Percentiles rank a stretch among this genome's conserved stretches.
Conservation (phyloP, 768 basidiomycete genomes). For the Rhodotorula kratochvilovae region DNA sequence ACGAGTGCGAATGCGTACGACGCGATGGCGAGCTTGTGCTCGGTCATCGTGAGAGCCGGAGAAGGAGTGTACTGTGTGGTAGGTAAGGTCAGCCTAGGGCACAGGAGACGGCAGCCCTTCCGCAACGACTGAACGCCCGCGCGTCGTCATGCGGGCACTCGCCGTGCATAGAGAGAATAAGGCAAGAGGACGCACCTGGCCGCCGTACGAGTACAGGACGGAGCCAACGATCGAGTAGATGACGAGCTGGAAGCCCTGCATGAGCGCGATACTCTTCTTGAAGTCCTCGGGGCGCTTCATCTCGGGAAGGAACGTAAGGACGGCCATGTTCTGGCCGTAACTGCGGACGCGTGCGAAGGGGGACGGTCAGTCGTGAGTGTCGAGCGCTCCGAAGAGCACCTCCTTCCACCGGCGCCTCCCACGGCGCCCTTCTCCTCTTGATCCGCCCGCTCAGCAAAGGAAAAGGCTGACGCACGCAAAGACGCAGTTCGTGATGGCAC, state of each 20-base stretch:
- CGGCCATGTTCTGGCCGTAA: constrained; percentile 13
- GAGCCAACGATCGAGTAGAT: constrained; percentile 15
- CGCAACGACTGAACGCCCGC: no score
- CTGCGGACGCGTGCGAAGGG: not conserved
- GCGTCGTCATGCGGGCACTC: no score
- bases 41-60: constrained; percentile 2
- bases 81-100: not conserved
- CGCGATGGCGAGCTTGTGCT: not conserved
- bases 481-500: constrained; percentile 7
- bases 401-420: not conserved
- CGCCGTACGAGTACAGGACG: constrained; percentile 9
- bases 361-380: no score
- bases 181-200: constrained; percentile 5
- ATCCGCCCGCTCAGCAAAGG: no score
- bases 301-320: constrained; percentile 16
- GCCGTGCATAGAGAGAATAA: no score
- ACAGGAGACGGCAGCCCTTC: not conserved
- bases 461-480: constrained; percentile 2
- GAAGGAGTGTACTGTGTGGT: not conserved
- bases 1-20: constrained; percentile 18
- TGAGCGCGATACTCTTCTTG: not conserved
- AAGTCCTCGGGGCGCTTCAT: not conserved
- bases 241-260: constrained; percentile 8
- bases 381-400: no score
- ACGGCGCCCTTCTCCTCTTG: no score